These are phyloP conservation scores for Musa troglodytarum DNA, from an alignment of 176 grass and related monocot genomes.

Conservation along the genomic window DNA sequence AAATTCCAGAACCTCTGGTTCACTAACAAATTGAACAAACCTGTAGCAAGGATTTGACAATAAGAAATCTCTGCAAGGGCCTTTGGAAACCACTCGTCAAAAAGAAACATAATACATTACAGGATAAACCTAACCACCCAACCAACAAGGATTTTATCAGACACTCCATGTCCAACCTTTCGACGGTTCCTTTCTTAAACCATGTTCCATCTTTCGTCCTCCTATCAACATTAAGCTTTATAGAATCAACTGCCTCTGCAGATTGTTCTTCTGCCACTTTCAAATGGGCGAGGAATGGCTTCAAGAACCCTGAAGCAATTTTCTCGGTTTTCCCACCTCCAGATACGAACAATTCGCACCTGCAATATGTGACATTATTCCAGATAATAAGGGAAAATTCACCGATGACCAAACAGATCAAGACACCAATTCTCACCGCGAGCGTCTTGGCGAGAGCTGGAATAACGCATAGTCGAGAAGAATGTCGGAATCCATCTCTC, in stretches of 20 bases:
- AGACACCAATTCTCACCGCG: constrained; percentile 36
- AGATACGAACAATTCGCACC: constrained; percentile 83
- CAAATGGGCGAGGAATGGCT: constrained; percentile 75
- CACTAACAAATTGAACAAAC: constrained; percentile 85
- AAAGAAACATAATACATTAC: not conserved
- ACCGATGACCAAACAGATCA: not conserved
- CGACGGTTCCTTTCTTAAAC: constrained; percentile 89
- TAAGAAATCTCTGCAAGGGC: not conserved
- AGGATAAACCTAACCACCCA: not conserved
- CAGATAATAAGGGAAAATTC: not conserved
- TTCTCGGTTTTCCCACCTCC: constrained; percentile 74
- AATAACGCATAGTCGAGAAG: constrained; percentile 80
- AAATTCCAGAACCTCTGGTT: constrained; percentile 78
- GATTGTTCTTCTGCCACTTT: constrained; percentile 73
- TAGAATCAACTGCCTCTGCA: constrained; percentile 29
- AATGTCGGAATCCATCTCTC: constrained; percentile 54
- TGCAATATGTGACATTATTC: constrained; percentile 12
- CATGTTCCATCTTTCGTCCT: constrained; percentile 32
- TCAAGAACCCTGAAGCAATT: constrained; percentile 86
- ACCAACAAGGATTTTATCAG: not conserved
- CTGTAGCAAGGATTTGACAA: constrained; percentile 34
- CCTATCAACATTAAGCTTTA: constrained; percentile 58
- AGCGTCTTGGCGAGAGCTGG: constrained; percentile 82
- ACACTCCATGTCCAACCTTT: constrained; percentile 38
- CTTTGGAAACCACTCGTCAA: not conserved